These are phyloP conservation scores for Phoma herbarum DNA, from an alignment of 2,329 filamentous ascomycete species.

Conservation along the genomic window DNA sequence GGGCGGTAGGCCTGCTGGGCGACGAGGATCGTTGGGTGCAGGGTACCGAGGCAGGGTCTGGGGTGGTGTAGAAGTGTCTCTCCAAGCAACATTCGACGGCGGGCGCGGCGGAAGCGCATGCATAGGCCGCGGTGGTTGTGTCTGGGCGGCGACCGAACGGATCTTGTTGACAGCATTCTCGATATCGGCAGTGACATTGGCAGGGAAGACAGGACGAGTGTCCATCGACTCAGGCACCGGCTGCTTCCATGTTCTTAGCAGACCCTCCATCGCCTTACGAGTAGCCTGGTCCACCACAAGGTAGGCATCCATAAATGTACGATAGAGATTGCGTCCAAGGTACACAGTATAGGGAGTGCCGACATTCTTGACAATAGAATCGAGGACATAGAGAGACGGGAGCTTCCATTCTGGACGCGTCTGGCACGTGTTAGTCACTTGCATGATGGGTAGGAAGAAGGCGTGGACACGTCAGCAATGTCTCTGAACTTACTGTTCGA, in stretches of 20 bases:
- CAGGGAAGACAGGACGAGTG: constrained; percentile 88
- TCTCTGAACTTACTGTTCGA: constrained; percentile 76
- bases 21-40: constrained; percentile 46
- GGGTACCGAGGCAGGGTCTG: constrained; percentile 46
- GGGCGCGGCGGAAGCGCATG: constrained; percentile 50
- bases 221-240: constrained; percentile 94
- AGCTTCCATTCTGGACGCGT: constrained; percentile 88
- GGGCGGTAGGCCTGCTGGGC: constrained; percentile 37
- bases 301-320: constrained; percentile 97
- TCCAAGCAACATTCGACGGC: constrained; percentile 66
- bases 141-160: constrained; percentile 67
- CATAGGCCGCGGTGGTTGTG: constrained; percentile 59
- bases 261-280: constrained; percentile 92
- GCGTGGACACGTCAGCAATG: constrained; percentile 49
- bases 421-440: constrained; percentile 60
- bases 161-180: constrained; percentile 94
- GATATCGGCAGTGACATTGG: constrained; percentile 86
- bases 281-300: constrained; percentile 84
- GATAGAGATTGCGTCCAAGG: constrained; percentile 88
- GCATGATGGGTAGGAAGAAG: constrained; percentile 14
- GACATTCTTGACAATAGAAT: constrained; percentile 98
- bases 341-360: constrained; percentile 97
- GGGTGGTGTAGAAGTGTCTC: constrained; percentile 79
- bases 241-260: constrained; percentile 98
- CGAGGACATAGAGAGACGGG: constrained; percentile 94